Percentiles rank a stretch among this genome's conserved stretches.
Conservation (phyloP, 345 rosid genomes). For the Fremontodendron californicum region DNA sequence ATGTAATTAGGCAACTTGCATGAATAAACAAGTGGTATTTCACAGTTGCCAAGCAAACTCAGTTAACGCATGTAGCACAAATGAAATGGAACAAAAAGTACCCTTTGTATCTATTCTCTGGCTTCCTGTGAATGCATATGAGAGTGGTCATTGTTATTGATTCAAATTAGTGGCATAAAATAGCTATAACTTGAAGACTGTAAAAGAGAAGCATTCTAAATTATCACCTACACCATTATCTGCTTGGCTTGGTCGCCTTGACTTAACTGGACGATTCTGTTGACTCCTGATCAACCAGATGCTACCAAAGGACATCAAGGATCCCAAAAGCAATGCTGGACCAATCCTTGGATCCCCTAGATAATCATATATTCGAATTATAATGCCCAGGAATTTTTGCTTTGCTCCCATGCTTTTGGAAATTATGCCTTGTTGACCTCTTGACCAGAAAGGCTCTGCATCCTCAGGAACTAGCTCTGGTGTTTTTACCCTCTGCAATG, state of each 20-base stretch:
- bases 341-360: conserved; percentile 81
- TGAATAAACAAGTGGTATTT: background rate
- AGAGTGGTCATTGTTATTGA: background rate
- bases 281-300: conserved; percentile 70
- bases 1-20: background rate
- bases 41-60: background rate
- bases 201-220: background rate
- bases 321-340: conserved; percentile 71
- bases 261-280: conserved; percentile 31
- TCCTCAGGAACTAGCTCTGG: conserved; percentile 84
- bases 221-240: conserved; percentile 32
- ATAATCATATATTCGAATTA: conserved; percentile 36
- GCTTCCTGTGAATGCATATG: background rate
- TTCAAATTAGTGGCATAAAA: background rate
- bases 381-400: conserved; percentile 33
- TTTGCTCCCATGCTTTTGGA: conserved; percentile 60
- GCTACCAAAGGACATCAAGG: conserved; percentile 64
- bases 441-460: conserved; percentile 60
- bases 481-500: conserved; percentile 64
- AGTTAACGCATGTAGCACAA: background rate
- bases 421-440: conserved; percentile 43
- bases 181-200: background rate
- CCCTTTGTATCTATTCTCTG: background rate
- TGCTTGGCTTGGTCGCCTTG: conserved; percentile 37
- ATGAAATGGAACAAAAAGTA: background rate